Evolutionary conservation across 176 grass and related monocot species (phyloP), one percentile per base, ranked within the genome.

Genomic region (Eragrostis nindensis): DNA sequence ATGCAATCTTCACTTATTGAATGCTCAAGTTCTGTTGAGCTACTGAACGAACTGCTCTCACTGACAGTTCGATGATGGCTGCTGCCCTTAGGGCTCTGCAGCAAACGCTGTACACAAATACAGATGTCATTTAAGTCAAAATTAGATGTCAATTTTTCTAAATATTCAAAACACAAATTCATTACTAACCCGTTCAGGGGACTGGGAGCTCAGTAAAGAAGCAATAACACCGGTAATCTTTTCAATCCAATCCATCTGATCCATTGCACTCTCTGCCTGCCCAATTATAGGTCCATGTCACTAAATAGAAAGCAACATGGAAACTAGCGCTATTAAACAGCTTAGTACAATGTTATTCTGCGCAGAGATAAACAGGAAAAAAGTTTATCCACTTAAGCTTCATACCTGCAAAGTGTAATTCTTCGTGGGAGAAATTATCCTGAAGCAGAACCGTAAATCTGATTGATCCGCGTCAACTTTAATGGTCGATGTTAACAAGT

Each of bases 211-310:
- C 68, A 99, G 87, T 71, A 99, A 90, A 74, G 93, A 99, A 56
- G 97, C 97, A 66, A 99, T 99, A 70, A 99, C 97, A 0, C 97
- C 93, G 70, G 97, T 99, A 68, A 99, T 99, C 84, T 99, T 99
- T 89, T 99, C 97, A 91, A 99, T 95, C 97, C 97, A 99, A 86
- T 99, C 97, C 93, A 99, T 93, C 89, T 99, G 97, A 84, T 99
- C 97, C 93, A 91, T 93, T 73, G 97, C 86, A 80, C 90, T 99
- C 80, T 99, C 97, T 75, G 97, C 97, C 97, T 99, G 83, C 73
- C 68, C 66, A 74, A 80, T 57, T 63, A 88, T 60, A 76, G 3
- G 29, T 85, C 70, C 66, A 56, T 9, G 73, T 89, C 40, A 90
- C 36, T 54, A 76, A 27, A 76, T 15, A 82, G 55, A 49, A 83